Base-by-base conservation (phyloP, 2,329 filamentous ascomycete species). In the Fusarium bulbicola region DNA sequence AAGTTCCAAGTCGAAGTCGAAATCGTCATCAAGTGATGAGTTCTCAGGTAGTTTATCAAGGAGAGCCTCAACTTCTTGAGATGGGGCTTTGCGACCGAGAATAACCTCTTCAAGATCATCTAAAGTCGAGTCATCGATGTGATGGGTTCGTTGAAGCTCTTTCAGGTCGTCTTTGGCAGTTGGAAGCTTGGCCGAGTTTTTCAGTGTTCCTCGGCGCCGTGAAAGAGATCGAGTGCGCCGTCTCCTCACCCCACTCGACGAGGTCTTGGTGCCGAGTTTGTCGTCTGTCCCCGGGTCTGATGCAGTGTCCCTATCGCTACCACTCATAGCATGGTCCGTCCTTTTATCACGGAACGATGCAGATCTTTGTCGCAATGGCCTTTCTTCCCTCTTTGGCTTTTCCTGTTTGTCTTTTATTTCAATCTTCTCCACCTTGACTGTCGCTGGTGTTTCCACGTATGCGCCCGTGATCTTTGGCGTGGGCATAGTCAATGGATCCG, bases 111-210 rank as follows among this genome's bases (percentile, higher is more conserved):
- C 87, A 36, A 90, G 81, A 68, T 90, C 87, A 53, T 90, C 88
- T n/a, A 90, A 78, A 1, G 88, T 90, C 3, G 87, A 89, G 74
- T 90, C 89, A 24, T 90, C 88, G 32, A 90, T 85, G 59, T 89
- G 84, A 74, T 89, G 85, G 49, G 80, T 81, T 21, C 83, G 83
- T 69, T 88, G 84, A 50, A 91, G 86, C 57, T 87, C 85, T 34
- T 85, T 80, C 34, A 90, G 79, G 72, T 91, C 89, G 63, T 89
- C 88, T 61, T 84, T 86, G 59, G 88, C 88, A 5, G 86, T 88
- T 5, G 87, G 85, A 7, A 84, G 87, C 64, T 83, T 86, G 59
- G 86, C 86, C 7, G 88, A 86, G 80, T 90, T 90, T 69, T 84
- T 82, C 40, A 89, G 77, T 16, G 86, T 84, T n/a, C 79, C 82